Evolutionary conservation across 2,329 filamentous ascomycete species (phyloP), one percentile per base, ranked within the genome.

Genomic region (Calonectria pauciramosa): DNA sequence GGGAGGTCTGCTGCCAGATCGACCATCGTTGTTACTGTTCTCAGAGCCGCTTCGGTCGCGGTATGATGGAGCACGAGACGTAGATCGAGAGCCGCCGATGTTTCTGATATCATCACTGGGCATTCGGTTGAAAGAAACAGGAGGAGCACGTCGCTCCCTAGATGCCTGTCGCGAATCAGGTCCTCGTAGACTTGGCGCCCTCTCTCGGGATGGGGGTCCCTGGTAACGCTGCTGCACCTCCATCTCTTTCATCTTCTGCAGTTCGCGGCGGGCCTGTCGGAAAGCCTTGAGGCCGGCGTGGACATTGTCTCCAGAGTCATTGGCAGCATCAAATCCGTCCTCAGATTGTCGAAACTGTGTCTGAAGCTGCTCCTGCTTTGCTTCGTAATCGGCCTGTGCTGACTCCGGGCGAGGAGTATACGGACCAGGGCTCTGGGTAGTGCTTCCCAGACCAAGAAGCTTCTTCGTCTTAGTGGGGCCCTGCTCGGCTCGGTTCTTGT

Each of bases 401-500:
- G 82, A 82, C 36, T 80, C 78, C 75, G 86, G 88, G 16, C 81
- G 80, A 4, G 87, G 84, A 14, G 86, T 87, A 1, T 86, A 83
- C 2, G 86, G 82, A 16, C 83, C 85, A 49, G 83, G 86, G 76
- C 87, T 85, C 4, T 85, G 85, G 4, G 85, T 78, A 11, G 85
- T 82, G 11, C 89, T 89, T 32, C 89, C 88, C 18, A 93, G 83
- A 4, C 92, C 92, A 14, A 93, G 87, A 82, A 93, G 90, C 83
- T 92, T 94, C 82, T 90, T 89, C 0, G 90, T 86, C 81, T 93
- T 94, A 3, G 88, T 84, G 73, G 86, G 89, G 11, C 84, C 85
- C 9, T 72, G 80, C 70, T 90, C 88, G 23, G 56, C 63, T 69
- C 85, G 83, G 54, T 86, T 86, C 63, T 88, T 84, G 23, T 90